Percentiles rank a stretch among this genome's conserved stretches.
phyloP scores from a whole-genome alignment of 345 rosid species.

The Bruguiera parviflora region DNA sequence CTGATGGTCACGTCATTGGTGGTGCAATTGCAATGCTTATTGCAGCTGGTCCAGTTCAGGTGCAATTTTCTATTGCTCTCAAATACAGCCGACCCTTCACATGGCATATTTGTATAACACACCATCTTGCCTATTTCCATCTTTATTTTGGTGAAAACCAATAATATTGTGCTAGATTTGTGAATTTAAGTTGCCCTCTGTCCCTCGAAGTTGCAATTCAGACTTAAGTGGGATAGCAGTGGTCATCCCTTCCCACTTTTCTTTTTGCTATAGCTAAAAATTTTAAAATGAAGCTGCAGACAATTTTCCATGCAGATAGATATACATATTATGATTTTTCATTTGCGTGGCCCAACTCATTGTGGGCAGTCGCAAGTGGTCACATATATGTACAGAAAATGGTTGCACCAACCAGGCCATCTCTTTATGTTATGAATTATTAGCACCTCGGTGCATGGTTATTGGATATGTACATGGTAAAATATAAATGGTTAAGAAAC shows the following conservation, averaged over 20 bases:
- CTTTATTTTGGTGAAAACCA: too few species aligned
- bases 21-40: conserved; percentile 80
- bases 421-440: background rate
- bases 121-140: too few species aligned
- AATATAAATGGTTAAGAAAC: background rate
- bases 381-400: background rate
- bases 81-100: background rate
- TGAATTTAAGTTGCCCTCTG: background rate
- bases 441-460: background rate
- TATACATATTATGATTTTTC: background rate
- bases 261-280: background rate
- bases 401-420: background rate
- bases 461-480: background rate
- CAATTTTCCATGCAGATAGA: background rate
- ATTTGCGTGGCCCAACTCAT: background rate
- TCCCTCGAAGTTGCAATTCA: background rate
- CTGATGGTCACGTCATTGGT: conserved; percentile 89
- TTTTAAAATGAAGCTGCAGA: background rate
- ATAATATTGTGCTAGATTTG: too few species aligned
- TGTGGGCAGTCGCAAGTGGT: background rate
- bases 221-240: background rate
- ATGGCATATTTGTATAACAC: too few species aligned
- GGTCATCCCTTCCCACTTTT: background rate
- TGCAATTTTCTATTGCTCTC: conserved; percentile 17
- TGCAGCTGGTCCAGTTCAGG: conserved; percentile 88